Conservation (phyloP, 2,329 filamentous ascomycete genomes). For the Hymenotorrendiella dingleyae region DNA sequence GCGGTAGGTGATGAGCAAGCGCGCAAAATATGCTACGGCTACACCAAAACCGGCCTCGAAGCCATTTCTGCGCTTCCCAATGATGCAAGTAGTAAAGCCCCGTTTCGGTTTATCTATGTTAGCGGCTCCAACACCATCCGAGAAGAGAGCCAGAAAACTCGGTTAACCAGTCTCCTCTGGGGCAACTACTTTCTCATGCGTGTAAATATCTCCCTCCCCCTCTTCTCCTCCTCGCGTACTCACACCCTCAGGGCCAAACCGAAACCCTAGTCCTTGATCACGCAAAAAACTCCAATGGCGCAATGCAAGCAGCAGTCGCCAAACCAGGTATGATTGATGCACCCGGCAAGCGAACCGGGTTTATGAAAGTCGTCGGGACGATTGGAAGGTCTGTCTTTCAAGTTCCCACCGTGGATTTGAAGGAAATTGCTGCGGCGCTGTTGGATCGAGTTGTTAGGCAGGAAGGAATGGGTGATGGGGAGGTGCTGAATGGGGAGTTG, state of each 20-base stretch:
- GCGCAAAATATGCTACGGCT: conserved; percentile 37
- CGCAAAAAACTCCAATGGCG: conserved; percentile 34
- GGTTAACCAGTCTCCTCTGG: no score
- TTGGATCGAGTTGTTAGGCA: conserved; percentile 39
- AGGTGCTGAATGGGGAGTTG: conserved; percentile 39
- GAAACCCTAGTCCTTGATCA: conserved; percentile 39
- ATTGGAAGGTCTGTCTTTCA: conserved; percentile 22
- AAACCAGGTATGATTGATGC: conserved; percentile 39
- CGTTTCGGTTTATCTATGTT: conserved; percentile 44
- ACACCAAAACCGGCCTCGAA: conserved; percentile 32
- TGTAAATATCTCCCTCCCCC: conserved; percentile 31
- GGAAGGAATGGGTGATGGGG: conserved; percentile 43
- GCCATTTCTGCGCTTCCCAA: conserved; percentile 23
- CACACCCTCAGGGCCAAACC: conserved; percentile 37
- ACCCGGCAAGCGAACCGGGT: conserved; percentile 17
- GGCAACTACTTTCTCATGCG: conserved; percentile 41
- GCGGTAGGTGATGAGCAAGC: conserved; percentile 32
- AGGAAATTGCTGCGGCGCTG: conserved; percentile 37
- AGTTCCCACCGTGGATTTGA: conserved; percentile 32
- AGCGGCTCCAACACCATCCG: conserved; percentile 40
- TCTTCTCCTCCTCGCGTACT: not conserved
- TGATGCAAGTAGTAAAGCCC: conserved; percentile 9
- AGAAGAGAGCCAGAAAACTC: conserved; percentile 39
- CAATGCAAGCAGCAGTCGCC: conserved; percentile 34
- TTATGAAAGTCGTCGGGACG: conserved; percentile 18